These are phyloP conservation scores for Exserohilum rostratum DNA, from an alignment of 2,329 filamentous ascomycete genomes.

Conservation along the genomic window DNA sequence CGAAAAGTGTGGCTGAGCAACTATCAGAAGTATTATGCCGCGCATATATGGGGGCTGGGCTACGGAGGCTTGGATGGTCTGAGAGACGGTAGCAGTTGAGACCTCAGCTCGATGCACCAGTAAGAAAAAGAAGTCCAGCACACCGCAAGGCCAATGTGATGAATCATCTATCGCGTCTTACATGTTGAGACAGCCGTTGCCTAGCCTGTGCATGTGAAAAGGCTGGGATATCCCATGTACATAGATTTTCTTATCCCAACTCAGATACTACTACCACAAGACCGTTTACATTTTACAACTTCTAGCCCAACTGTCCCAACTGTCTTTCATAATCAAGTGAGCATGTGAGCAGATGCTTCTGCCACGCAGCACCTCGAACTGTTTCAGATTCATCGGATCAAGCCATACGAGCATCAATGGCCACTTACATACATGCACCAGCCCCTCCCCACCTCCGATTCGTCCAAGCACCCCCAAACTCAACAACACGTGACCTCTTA, in stretches of 20 bases:
- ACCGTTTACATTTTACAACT: too few relatives aligned
- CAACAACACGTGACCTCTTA: too few relatives aligned
- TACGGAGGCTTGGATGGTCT: conserved; percentile 20
- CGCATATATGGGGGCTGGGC: conserved; percentile 28
- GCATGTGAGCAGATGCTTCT: too few relatives aligned
- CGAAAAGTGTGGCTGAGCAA: conserved; percentile 25
- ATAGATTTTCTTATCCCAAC: not conserved
- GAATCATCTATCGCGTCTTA: not conserved
- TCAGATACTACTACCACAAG: too few relatives aligned
- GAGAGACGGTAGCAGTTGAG: not conserved
- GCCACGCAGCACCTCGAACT: too few relatives aligned
- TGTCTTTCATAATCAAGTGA: too few relatives aligned
- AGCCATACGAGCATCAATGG: too few relatives aligned
- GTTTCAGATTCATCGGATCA: too few relatives aligned
- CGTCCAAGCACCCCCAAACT: too few relatives aligned
- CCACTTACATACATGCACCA: too few relatives aligned
- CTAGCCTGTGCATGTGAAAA: not conserved
- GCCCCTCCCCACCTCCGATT: too few relatives aligned
- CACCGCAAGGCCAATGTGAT: not conserved
- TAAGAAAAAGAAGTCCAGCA: not conserved
- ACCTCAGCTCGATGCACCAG: not conserved
- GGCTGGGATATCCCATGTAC: not conserved
- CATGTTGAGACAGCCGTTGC: not conserved
- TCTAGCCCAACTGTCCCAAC: too few relatives aligned
- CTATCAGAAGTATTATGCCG: conserved; percentile 26